Evolutionary conservation across 2,329 filamentous ascomycete species (phyloP).

Genomic region (Diplodia mutila): DNA sequence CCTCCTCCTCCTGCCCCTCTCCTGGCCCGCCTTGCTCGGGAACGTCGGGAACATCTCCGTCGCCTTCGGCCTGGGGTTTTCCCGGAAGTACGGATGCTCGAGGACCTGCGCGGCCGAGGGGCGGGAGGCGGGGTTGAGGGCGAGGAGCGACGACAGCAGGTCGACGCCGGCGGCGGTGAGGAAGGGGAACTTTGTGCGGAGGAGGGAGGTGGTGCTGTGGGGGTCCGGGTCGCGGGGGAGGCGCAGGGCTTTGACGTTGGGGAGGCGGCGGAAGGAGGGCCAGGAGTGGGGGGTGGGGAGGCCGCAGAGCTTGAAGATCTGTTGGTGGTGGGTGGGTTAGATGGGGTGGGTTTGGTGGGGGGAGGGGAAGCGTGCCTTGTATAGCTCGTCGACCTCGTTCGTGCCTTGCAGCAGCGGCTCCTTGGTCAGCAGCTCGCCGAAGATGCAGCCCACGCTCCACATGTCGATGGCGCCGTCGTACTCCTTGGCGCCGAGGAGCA

Average conservation of each 20-base stretch:
- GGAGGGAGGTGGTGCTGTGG: conserved; percentile 52
- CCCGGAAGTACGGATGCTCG: conserved; percentile 79
- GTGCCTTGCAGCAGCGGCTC: conserved; percentile 83
- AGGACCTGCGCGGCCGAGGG: conserved; percentile 76
- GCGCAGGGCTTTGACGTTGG: conserved; percentile 80
- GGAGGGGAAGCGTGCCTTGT: conserved; percentile 53
- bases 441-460: conserved; percentile 96
- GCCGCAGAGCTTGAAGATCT: conserved; percentile 87
- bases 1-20: conserved; percentile 68
- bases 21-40: conserved; percentile 90
- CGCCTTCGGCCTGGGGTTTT: conserved; percentile 87
- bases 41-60: conserved; percentile 96
- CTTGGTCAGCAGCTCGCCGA: conserved; percentile 84
- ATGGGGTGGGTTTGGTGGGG: not conserved
- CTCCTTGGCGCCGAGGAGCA: conserved; percentile 76
- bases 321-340: conserved; percentile 23
- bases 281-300: conserved; percentile 80
- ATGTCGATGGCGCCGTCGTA: conserved; percentile 84
- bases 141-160: conserved; percentile 71
- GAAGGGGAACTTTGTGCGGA: conserved; percentile 79
- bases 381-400: conserved; percentile 90
- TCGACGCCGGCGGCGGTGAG: conserved; percentile 74
- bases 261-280: conserved; percentile 84
- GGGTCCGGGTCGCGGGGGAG: conserved; percentile 59
- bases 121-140: conserved; percentile 72